Base-by-base conservation (phyloP, 345 rosid genomes). In the Salix purpurea region DNA sequence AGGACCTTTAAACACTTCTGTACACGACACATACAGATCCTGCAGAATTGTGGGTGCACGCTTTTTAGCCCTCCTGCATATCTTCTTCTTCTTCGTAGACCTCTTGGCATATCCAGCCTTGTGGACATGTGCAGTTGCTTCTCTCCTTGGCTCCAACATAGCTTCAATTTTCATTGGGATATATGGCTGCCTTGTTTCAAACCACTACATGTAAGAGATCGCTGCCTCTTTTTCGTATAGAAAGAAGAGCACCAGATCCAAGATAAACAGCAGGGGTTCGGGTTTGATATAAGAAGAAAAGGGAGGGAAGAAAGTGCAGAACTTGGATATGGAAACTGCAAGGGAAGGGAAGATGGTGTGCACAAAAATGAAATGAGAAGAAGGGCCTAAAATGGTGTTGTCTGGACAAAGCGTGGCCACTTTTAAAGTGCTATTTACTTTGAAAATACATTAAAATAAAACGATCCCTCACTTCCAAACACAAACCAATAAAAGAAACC, bases 1-100 rank as follows among this genome's bases (percentile, higher is more conserved):
- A 66, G 86, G 87, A 73, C 91, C 91, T 76, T 77, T 84, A 81
- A 91, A 91, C 9, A 89, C 79, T 12, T 89, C 72, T 52, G 36
- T 76, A 52, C 97, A 89, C 0, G 86, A 73, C 78, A 65, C 80
- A 77, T 80, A 90, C 19, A 91, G 88, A 34, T 83, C 68, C 80
- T 86, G 97, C 79, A 90, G 72, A 65, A 5, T 52, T 44, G 67
- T n/a, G 0, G 64, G 67, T 32, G 71, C n/a, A 24, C 34, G 12
- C 46, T 34, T 61, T 48, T 52, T 36, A 18, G 24, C 58, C 69
- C 18, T 79, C 37, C 46, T 75, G 54, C 19, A 70, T 65, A 74
- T 80, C 84, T 67, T 88, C 86, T 62, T 87, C 79, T 62, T 87
- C 79, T 72, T 84, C 10, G 76, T 68, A 36, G 42, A 1, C 67